Base-by-base conservation (phyloP, 805 yeast species). In the Tetrapisispora taiwanensis region DNA sequence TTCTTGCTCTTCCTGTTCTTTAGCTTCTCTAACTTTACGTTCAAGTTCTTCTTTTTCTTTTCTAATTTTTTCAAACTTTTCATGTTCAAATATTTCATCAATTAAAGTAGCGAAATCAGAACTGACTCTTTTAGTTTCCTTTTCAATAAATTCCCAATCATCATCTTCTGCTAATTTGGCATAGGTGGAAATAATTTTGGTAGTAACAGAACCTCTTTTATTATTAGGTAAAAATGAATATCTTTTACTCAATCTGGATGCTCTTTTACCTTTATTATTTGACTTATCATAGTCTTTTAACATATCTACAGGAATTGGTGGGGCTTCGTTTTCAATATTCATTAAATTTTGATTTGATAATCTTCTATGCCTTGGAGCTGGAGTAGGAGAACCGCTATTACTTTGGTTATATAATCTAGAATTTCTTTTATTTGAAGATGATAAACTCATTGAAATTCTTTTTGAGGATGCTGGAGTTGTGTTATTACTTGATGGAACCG, bases 61-160 rank as follows among this genome's bases (percentile, higher is more conserved):
- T 72, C 71, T 76, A 51, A 72, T 64, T 55, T 74, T 79, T 47
- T 78, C 84, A 42, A 72, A 76, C 51, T 72, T 74, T 55, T 81
- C 88, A 60, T 81, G 83, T 53, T 76, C 82, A 68, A 83, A 83
- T 46, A 83, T 76, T 61, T 76, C 79, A 64, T 83, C 90, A 68
- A 87, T 81, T 36, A 83, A 67, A 2, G 83, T 74, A 12, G 88
- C 92, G 68, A 83, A 83, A 49, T 83, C 84, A 14, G 85, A 79
- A 31, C 85, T 78, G 1, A 89, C 81, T 62, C 92, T 72, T 62
- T 76, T 81, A 6, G 87, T 79, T 58, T 79, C 85, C 54, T 75
- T 78, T 53, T 81, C 84, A 62, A 81, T 74, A 52, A 75, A 75
- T 53, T 78, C 83, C 78, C 85, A 76, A 48, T 78, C 83, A 35